These are phyloP conservation scores for Fusarium incarnatum DNA, from an alignment of 2,329 filamentous ascomycete genomes.

Conservation along the genomic window DNA sequence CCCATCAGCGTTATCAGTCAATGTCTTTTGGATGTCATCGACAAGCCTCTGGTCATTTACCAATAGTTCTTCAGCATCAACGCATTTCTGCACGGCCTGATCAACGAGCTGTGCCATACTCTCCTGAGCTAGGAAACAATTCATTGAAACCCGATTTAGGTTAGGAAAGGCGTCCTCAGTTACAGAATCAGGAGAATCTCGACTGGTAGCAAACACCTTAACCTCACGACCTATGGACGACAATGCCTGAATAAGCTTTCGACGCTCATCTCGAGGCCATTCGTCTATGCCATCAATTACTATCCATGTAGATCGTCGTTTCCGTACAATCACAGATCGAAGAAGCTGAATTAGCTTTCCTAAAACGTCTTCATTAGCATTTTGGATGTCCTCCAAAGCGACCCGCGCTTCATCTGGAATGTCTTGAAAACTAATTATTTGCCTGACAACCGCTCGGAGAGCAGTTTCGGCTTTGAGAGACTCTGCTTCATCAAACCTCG, in stretches of 20 bases:
- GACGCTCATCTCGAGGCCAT: rapidly evolving
- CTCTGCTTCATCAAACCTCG: not conserved
- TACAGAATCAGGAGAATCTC: rapidly evolving
- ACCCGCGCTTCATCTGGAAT: rapidly evolving
- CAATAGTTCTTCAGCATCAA: not conserved
- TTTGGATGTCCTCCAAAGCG: not conserved
- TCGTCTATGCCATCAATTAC: not conserved
- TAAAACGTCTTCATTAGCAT: rapidly evolving
- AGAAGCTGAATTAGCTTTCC: rapidly evolving
- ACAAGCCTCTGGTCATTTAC: rapidly evolving
- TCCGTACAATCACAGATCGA: rapidly evolving
- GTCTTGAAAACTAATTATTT: rapidly evolving
- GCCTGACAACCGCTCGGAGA: not conserved
- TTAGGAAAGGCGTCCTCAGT: rapidly evolving
- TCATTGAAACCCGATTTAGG: rapidly evolving
- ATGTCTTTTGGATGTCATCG: rapidly evolving
- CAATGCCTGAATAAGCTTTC: rapidly evolving
- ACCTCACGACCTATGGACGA: rapidly evolving
- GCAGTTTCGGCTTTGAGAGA: rapidly evolving
- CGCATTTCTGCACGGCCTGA: not conserved
- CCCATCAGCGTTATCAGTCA: rapidly evolving
- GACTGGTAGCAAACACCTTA: rapidly evolving
- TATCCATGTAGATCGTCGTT: rapidly evolving
- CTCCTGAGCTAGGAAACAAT: rapidly evolving
- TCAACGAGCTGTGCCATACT: not conserved